Base-by-base conservation (phyloP, 176 grass and related monocot species). In the Thalia dealbata region DNA sequence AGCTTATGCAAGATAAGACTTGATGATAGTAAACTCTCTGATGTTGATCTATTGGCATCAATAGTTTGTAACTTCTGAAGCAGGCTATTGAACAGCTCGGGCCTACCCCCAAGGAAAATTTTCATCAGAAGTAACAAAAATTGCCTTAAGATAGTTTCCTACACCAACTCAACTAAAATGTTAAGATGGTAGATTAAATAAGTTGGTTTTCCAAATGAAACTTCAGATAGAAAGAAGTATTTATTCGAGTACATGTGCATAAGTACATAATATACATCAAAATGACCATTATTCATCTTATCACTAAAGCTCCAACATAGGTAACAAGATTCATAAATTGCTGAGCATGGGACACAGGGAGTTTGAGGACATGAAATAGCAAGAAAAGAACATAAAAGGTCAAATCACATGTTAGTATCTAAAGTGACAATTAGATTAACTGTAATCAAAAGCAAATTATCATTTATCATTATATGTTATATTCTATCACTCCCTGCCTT, bases 71-170 rank as follows among this genome's bases (percentile, higher is more conserved):
- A 56, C 78, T 87, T 91, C 79, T 93, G 84, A 64, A 75, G 86
- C 74, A 99, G 84, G 80, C 58, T 61, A 68, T 85, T 88, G 74
- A 99, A 99, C 62, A 79, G 85, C 73, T 93, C 87, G 86, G 95
- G 90, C 90, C 95, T 99, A 26, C 77, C 64, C 68, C 81, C 85
- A 83, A 56, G 84, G 74, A 86, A 86, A 52, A 30, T 74, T 52
- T 58, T 77, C 51, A 29, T 88, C 65, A 92, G 74, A 73, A 77
- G 48, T 73, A 35, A 82, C 67, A 75, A 73, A 73, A 24, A 68
- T n/a, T 14, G 22, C 58, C 81, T 51, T 61, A 72, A 13, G 67
- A 54, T 52, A 52, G 42, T 72, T 68, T 18, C 6, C 43, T 11
- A 72, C 19, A 28, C 30, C n/a, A 27, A 3, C 12, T 28, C 14